Evolutionary conservation across 176 grass and related monocot species (phyloP).

Genomic region (Cocos nucifera): DNA sequence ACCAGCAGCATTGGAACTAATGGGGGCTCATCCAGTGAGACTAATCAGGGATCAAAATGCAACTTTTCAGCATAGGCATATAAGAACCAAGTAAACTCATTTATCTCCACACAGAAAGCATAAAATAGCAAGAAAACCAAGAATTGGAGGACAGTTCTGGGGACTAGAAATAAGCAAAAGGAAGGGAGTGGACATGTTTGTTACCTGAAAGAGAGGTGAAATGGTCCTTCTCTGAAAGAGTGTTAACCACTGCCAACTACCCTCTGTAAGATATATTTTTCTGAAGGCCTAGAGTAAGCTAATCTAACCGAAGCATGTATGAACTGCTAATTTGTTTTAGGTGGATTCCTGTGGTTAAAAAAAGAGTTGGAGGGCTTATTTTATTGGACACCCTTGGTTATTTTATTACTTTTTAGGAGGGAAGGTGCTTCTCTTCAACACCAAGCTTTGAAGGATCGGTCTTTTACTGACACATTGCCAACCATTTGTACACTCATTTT

Average conservation of each 20-base stretch:
- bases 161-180: conserved; percentile 10
- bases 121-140: neutral
- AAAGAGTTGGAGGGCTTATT: neutral
- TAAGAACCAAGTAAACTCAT: neutral
- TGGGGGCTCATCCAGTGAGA: too few relatives aligned
- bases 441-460: conserved; percentile 16
- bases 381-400: neutral
- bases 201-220: conserved; percentile 56
- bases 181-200: conserved; percentile 23
- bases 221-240: conserved; percentile 33
- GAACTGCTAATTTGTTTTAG: neutral
- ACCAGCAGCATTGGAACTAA: neutral
- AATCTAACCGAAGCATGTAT: neutral
- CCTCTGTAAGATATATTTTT: conserved; percentile 17
- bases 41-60: neutral
- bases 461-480: conserved; percentile 18
- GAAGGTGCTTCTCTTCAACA: conserved; percentile 55
- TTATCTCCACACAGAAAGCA: neutral
- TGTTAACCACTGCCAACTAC: conserved; percentile 21
- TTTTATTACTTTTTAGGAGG: conserved; percentile 28
- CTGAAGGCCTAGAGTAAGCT: neutral
- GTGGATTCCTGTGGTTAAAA: conserved; percentile 16
- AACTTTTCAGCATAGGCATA: neutral
- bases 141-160: conserved; percentile 16
- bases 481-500: conserved; percentile 12